These are phyloP conservation scores for Suhomyces wounanorum DNA, from an alignment of 1,139 yeast genomes.

Conservation along the genomic window DNA sequence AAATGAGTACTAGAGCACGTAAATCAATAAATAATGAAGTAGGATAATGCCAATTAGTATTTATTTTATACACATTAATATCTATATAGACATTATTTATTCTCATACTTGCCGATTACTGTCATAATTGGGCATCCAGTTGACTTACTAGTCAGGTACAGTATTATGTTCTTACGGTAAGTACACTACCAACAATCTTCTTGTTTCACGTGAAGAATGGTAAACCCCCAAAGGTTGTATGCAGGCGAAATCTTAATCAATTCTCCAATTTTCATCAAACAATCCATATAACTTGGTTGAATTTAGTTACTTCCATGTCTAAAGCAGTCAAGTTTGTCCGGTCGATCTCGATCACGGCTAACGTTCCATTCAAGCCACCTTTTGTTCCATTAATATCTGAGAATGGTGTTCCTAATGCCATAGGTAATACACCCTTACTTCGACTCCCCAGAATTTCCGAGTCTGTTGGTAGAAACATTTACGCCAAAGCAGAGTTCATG, in stretches of 20 bases:
- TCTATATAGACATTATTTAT: too few species aligned
- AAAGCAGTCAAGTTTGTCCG: conserved; percentile 8
- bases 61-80: too few species aligned
- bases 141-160: too few species aligned
- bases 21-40: too few species aligned
- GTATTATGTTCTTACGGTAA: too few species aligned
- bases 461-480: conserved; percentile 71
- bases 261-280: not conserved
- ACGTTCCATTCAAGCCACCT: conserved; percentile 35
- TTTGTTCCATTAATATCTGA: conserved; percentile 63
- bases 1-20: too few species aligned
- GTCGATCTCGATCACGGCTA: conserved; percentile 25
- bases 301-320: conserved; percentile 1
- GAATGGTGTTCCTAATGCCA: conserved; percentile 70
- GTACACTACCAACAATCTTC: too few species aligned
- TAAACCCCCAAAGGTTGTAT: too few species aligned
- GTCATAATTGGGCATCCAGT: too few species aligned
- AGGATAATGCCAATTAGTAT: too few species aligned
- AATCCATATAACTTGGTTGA: not conserved
- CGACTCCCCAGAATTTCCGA: conserved; percentile 62
- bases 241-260: not conserved
- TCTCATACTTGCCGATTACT: too few species aligned
- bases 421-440: conserved; percentile 86
- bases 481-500: conserved; percentile 89
- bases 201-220: too few species aligned